Base-by-base conservation (phyloP, 164 flowering plant genomes). In the Warburgia ugandensis region DNA sequence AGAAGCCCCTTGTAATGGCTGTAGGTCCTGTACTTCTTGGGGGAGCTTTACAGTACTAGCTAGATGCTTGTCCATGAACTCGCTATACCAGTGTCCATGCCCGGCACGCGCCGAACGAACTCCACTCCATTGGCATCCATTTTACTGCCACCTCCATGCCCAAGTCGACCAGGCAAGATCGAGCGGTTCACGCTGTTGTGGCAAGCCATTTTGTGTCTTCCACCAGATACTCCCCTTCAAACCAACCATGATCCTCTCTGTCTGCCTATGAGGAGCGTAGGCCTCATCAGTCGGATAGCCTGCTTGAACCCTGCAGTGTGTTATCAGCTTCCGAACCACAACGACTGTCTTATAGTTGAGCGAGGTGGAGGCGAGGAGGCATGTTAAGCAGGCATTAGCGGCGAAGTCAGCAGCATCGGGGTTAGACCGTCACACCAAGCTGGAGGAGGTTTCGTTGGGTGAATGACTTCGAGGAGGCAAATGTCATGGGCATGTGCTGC, bases 191-290 rank as follows among this genome's bases (percentile, higher is more conserved):
- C 11, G 98, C 88, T 1, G 95, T 85, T 45, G 56, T 83, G 28
- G 83, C 81, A 19, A 91, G 74, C 98, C 98, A 91, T 64, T 83
- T 85, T 8, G 77, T 94, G 56, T 91, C 98, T 29, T 81, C 88
- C 8, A 40, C 54, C 0, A 95, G 98, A 64, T 77, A 91, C 49
- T 85, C 94, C 2, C 88, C 87, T 67, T 79, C 42, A 91, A 52
- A 5, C 96, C 96, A 27, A 91, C 83, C 85, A 91, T 83, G 37
- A 87, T 73, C 49, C 78, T 48, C 44, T 73, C 74, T 5, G 96
- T 95, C 54, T 83, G 87, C 76, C 66, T 81, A 65, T 91, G 85
- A 61, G 73, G 54, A 9, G 48, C 57, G 45, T 73, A 66, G 13
- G 64, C 75, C 36, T 81, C 94, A 52, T 83, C 86, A 41, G 82